Percentiles rank a stretch among this genome's conserved stretches.
Conservation (phyloP, 495 filamentous ascomycete species). For the Clavariopsis aquatica region DNA sequence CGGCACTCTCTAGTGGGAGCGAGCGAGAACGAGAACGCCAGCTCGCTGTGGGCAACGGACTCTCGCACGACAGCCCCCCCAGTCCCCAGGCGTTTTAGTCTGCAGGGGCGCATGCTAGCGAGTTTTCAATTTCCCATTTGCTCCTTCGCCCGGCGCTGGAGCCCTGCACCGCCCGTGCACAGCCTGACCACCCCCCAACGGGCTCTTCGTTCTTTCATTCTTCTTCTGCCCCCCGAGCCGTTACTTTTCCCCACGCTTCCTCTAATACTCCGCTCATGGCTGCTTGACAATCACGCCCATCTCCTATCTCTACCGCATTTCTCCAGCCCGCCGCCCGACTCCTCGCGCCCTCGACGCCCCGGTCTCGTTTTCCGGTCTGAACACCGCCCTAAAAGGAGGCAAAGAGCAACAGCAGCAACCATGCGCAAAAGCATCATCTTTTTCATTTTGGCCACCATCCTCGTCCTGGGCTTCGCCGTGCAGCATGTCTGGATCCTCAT, state of each 20-base stretch:
- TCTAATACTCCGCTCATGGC: slow-evolving; percentile 10
- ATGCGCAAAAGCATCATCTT: slow-evolving; percentile 46
- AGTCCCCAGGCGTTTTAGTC: neutral
- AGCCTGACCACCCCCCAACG: neutral
- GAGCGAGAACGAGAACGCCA: too few species aligned
- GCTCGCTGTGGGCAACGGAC: too few species aligned
- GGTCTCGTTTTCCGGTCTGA: neutral
- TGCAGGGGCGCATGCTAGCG: neutral
- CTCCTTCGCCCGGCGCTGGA: neutral
- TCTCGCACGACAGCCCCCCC: neutral
- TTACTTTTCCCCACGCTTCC: neutral
- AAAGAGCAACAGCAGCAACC: neutral
- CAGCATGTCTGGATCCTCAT: slow-evolving; percentile 50
- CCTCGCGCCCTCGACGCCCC: neutral
- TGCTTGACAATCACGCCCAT: neutral
- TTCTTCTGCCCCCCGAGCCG: slow-evolving; percentile 3
- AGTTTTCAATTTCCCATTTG: neutral
- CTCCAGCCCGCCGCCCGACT: neutral
- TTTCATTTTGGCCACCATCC: slow-evolving; percentile 50
- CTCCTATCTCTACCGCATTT: slow-evolving; percentile 2
- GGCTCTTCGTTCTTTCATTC: neutral
- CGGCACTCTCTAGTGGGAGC: too few species aligned
- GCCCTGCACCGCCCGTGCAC: neutral
- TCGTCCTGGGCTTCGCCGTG: slow-evolving; percentile 53
- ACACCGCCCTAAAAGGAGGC: slow-evolving; percentile 8